These are phyloP conservation scores for Trichophyton schoenleinii DNA, from an alignment of 2,329 filamentous ascomycete species.

Conservation along the genomic window DNA sequence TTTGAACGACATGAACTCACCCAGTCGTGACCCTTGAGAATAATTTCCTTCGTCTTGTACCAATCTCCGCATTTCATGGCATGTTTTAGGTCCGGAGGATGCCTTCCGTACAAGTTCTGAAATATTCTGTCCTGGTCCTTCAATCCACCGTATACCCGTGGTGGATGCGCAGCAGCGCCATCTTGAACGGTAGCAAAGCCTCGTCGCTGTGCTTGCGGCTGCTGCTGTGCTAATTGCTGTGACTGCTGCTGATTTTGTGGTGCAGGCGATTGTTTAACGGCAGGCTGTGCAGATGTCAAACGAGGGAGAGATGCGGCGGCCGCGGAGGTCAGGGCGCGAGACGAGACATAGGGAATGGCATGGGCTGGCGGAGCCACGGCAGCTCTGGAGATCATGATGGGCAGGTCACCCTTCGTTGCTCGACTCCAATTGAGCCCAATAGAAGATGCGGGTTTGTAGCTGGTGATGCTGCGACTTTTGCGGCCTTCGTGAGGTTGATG, in stretches of 20 bases:
- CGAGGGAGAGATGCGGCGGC: constrained; percentile 22
- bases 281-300: constrained; percentile 10
- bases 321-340: constrained; percentile 28
- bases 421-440: constrained; percentile 4
- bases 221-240: constrained; percentile 20
- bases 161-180: constrained; percentile 45
- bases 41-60: constrained; percentile 98
- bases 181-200: constrained; percentile 73
- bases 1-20: constrained; percentile 26
- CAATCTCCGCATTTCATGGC: constrained; percentile 98
- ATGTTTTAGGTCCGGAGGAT: constrained; percentile 79
- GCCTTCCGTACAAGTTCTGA: constrained; percentile 93
- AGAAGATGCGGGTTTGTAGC: not conserved
- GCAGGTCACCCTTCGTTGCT: constrained; percentile 1
- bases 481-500: constrained; percentile 1
- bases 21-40: constrained; percentile 95
- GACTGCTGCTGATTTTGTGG: constrained; percentile 16
- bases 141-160: constrained; percentile 68
- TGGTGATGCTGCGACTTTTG: not conserved
- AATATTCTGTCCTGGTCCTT: constrained; percentile 98
- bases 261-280: constrained; percentile 15
- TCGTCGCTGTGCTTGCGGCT: constrained; percentile 40
- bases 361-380: constrained; percentile 32
- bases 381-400: constrained; percentile 35
- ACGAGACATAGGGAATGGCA: constrained; percentile 29